Percentiles rank a stretch among this genome's conserved stretches.
phyloP scores from a whole-genome alignment of 2,329 filamentous ascomycete genomes.

The Escovopsis weberi region DNA sequence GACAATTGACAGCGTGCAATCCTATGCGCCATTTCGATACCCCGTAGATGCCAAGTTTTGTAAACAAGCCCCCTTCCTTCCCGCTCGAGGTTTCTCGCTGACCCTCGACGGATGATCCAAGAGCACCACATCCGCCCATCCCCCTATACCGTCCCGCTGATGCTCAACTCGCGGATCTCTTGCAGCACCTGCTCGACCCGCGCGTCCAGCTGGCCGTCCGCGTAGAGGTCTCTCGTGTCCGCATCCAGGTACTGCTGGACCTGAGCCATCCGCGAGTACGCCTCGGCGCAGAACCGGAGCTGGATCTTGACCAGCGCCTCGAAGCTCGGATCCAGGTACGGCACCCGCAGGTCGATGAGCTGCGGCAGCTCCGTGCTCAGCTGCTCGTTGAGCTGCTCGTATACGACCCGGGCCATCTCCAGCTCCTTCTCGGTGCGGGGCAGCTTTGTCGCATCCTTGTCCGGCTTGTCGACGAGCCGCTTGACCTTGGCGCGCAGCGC shows the following conservation, averaged over 20 bases:
- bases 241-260: constrained; percentile 97
- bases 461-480: constrained; percentile 92
- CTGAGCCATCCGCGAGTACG: constrained; percentile 95
- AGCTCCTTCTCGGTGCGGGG: constrained; percentile 92
- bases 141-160: constrained; percentile 52
- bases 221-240: constrained; percentile 91
- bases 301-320: constrained; percentile 98
- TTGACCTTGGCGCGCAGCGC: constrained; percentile 91
- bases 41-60: constrained; percentile 2
- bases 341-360: constrained; percentile 89
- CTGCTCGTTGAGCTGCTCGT: constrained; percentile 96
- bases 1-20: constrained; percentile 7
- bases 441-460: constrained; percentile 95
- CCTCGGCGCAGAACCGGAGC: constrained; percentile 91
- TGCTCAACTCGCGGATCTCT: constrained; percentile 93
- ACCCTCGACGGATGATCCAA: too few relatives aligned
- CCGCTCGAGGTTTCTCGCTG: background rate
- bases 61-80: background rate
- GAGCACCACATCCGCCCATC: background rate
- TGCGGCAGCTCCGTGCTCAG: constrained; percentile 85
- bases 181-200: constrained; percentile 91
- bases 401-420: constrained; percentile 82
- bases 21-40: constrained; percentile 14
- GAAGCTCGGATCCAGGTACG: constrained; percentile 92
- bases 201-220: constrained; percentile 78